Evolutionary conservation across 2,329 filamentous ascomycete genomes (phyloP), one percentile per base, ranked within the genome.

Genomic region (Onygena corvina): DNA sequence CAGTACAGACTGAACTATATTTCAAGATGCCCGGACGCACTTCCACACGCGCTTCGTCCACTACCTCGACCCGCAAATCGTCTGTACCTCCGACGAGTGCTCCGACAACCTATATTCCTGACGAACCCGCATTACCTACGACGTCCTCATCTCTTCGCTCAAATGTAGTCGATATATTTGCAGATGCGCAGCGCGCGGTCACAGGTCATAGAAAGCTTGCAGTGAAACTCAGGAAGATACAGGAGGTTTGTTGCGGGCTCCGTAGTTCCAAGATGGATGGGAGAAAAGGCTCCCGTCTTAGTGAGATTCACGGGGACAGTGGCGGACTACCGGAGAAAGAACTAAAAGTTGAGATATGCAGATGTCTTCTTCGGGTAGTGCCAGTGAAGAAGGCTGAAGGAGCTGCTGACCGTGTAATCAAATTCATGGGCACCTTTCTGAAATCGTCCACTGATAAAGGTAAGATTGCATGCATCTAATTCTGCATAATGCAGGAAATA

Each of bases 301-400:
- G 48, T 3, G 51, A 52, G 2, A 23, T 48, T 20, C 34, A 77
- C 72, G 14, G 72, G 68, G 21, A 77, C 74, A 58, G 74, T 67
- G 57, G 70, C 61, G 56, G 59, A 18, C 57, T 65, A 31, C 81
- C 86, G 38, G 88, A 94, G 64, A 77, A 82, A 45, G 83, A 92
- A 51, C 96, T 98, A 71, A 94, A 92, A 60, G 71, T 74, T 23
- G 90, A 98, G 64, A 80, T 96, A 50, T 76, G 81, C 50, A 77
- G 92, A 61, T 95, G 88, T 61, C 76, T 94, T 20, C 66, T 93
- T 57, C 77, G 88, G 49, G 76, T 90, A 46, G 78, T 98, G 72
- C 79, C 83, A 1, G 81, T 96, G 51, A 94, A 90, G 73, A 96
- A 95, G 73, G 83, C 85, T 31, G 92, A 98, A 68, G 75, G 78